Base-by-base conservation (phyloP, 345 rosid genomes). In the Eucalyptus curtisii region DNA sequence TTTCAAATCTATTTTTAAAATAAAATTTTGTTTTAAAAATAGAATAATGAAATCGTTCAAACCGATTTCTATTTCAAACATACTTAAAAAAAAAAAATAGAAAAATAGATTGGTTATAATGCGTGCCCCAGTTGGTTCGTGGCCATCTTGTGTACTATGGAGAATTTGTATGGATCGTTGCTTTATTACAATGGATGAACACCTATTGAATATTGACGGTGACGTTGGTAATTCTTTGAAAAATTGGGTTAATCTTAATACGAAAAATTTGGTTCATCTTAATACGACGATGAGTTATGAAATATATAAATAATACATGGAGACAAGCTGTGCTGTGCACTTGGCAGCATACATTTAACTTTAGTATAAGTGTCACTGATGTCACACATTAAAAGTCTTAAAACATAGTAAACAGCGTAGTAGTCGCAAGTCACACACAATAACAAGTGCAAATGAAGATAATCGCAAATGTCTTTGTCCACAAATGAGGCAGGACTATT, bases 121-220 rank as follows among this genome's bases (percentile, higher is more conserved):
- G 1, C 2, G 48, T 45, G 0, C 12, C 4, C 1, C 13, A 50
- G 8, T 50, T 50, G 22, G 61, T 0, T 55, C 1, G 61, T 6
- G 2, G 3, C 61, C 61, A 55, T 55, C 61, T 55, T 24, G 30
- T 1, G 30, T 22, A 55, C 30, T 55, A 8, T 55, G 20, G 30
- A 8, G 30, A 55, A 55, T 55, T 55, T 24, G 61, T 24, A 5
- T 24, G 61, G 61, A 55, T 55, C 30, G 30, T 24, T 55, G 61
- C 61, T 22, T 24, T 55, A 9, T 55, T 55, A 24, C 11, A 55
- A 8, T 55, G 13, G 30, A 55, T 55, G 61, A 4, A 3, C 27
- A 17, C 27, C 61, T 24, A 52, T 53, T 55, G 59, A 8, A 55
- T 55, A 55, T 55, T 55, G 59, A 22, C 2, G 6, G 59, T 27